Conservation (phyloP, 1,284 basidiomycete genomes). For the Phellopilus nigrolimitatus region DNA sequence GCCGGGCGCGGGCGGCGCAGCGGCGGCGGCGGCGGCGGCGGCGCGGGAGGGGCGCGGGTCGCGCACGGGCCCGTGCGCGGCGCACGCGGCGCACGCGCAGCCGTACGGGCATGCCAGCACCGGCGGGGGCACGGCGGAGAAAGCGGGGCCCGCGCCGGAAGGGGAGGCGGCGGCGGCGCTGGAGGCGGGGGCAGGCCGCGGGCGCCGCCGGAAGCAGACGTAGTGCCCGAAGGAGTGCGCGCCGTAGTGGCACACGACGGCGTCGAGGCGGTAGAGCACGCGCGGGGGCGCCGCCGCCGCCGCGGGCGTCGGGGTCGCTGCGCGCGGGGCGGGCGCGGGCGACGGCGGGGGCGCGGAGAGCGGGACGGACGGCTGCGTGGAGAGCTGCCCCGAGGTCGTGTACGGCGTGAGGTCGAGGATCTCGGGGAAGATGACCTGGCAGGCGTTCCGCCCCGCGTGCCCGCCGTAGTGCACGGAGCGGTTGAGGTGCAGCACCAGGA, state of each 20-base stretch:
- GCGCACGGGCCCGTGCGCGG: conserved; percentile 37
- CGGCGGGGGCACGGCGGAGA: conserved; percentile 41
- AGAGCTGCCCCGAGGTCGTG: conserved; percentile 73
- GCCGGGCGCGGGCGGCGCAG: conserved; percentile 36
- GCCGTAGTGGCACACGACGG: conserved; percentile 87
- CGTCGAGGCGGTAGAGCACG: conserved; percentile 73
- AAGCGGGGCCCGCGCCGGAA: conserved; percentile 22
- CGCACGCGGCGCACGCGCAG: conserved; percentile 41
- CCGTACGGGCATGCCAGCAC: conserved; percentile 43
- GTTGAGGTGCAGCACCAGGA: conserved; percentile 83
- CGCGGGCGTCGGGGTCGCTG: conserved; percentile 51
- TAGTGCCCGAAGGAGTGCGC: conserved; percentile 90
- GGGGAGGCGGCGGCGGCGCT: conserved; percentile 10
- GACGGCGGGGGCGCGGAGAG: conserved; percentile 57
- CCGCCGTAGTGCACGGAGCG: conserved; percentile 77
- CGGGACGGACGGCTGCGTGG: conserved; percentile 56
- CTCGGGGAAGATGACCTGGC: conserved; percentile 78
- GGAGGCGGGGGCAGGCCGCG: conserved; percentile 32
- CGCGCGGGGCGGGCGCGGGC: conserved; percentile 34
- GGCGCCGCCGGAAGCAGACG: conserved; percentile 82
- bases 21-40: conserved; percentile 10
- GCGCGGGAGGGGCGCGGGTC: conserved; percentile 30
- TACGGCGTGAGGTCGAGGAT: conserved; percentile 82
- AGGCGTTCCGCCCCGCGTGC: conserved; percentile 77
- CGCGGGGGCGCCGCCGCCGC: conserved; percentile 45